Evolutionary conservation across 768 basidiomycete genomes (phyloP), one percentile per base, ranked within the genome.

Genomic region (Coprinellus micaceus): DNA sequence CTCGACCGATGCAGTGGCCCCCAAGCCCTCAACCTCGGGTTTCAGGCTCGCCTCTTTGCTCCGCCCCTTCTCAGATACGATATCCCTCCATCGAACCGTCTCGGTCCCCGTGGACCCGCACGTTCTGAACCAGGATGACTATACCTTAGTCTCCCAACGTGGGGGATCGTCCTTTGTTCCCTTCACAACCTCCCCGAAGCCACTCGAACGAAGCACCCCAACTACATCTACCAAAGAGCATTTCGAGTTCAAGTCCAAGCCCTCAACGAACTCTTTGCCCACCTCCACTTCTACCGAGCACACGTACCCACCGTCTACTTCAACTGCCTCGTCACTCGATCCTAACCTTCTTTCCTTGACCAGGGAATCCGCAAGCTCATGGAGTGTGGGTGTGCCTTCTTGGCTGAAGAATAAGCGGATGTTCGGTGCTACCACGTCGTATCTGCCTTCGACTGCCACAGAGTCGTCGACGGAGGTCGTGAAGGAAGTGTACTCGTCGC

Each of bases 251-350:
- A 58, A 54, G 12, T 58, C 56, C 24, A 48, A 48, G 47, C 57
- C 59, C 10, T 56, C 62, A 21, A 61, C 57, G 30, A 56, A 63
- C 39, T 64, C 61, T 46, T 61, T 60, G 58, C 60, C 63, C 53
- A 66, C 63, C 57, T 64, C 64, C 63, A 15, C 13, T 56, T 64
- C 64, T 63, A 15, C 13, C n/a, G 79, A 78, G 62, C 89, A 91
- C 77, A 91, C 89, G 69, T 91, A 91, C 76, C 89, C 89, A 57
- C 89, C 89, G 46, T 85, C 87, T 62, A 77, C 81, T 71, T 77
- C 78, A 64, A 67, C 66, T 69, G 77, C 79, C 63, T 67, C 67
- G 67, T 65, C 33, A 33, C 33, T 73, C 68, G 68, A 72, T 72
- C 74, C 79, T 76, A 72, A 82, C 71, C 61, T 73, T 56, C 71